Conservation (phyloP, 768 basidiomycete genomes). For the Suillus plorans region DNA sequence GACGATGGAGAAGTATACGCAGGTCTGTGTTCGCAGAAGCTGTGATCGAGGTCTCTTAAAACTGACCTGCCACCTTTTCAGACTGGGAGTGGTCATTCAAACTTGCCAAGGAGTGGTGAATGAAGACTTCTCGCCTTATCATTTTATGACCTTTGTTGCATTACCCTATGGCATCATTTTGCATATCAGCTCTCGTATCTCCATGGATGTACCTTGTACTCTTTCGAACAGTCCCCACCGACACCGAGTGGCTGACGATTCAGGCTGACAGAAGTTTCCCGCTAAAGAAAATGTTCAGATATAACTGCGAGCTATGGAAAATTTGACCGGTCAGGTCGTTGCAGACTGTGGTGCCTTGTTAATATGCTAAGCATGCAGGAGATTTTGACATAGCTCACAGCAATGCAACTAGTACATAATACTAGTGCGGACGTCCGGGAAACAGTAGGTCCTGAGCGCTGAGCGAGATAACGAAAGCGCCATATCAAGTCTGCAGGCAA, state of each 20-base stretch:
- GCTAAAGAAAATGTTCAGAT: background rate
- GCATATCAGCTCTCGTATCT: constrained; percentile 23
- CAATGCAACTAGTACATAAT: background rate
- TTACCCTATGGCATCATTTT: constrained; percentile 27
- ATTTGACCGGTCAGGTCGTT: background rate
- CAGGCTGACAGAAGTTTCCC: background rate
- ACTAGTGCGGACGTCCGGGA: background rate
- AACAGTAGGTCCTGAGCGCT: background rate
- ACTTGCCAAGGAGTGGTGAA: constrained; percentile 88
- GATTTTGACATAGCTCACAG: background rate
- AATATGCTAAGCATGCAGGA: background rate
- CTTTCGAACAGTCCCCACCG: background rate
- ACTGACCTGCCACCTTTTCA: constrained; percentile 16
- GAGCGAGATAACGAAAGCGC: background rate
- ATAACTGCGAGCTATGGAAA: background rate
- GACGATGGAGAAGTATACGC: constrained; percentile 83
- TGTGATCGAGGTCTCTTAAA: background rate
- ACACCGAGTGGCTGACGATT: background rate
- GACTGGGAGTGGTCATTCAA: constrained; percentile 78
- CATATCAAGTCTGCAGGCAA: background rate
- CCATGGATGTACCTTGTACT: constrained; percentile 26
- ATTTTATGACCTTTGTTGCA: constrained; percentile 16
- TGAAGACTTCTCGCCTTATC: constrained; percentile 6
- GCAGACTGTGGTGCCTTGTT: background rate
- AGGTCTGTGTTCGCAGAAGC: constrained; percentile 45